These are phyloP conservation scores for Lepidium campestre DNA, from an alignment of 441 rosid species.

Conservation along the genomic window DNA sequence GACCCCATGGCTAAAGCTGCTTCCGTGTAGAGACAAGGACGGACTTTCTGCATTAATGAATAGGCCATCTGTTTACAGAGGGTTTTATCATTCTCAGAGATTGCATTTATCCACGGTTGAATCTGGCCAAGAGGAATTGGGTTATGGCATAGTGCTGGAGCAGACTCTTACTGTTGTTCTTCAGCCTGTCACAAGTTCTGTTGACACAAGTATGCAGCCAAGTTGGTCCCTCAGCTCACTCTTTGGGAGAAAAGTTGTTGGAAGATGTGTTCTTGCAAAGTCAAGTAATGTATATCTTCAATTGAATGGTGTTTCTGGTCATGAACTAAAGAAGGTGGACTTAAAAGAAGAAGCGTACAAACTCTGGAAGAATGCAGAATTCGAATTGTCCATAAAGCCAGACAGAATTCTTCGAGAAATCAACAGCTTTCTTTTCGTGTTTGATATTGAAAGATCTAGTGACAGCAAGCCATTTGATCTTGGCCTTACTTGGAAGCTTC, in stretches of 20 bases:
- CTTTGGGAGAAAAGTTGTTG: slow-evolving; percentile 66
- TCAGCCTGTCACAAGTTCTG: slow-evolving; percentile 46
- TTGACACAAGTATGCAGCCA: slow-evolving; percentile 46
- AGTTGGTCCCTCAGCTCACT: slow-evolving; percentile 83
- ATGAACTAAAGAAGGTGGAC: slow-evolving; percentile 30
- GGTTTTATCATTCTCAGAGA: slow-evolving; percentile 90
- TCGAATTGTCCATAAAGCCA: slow-evolving; percentile 61
- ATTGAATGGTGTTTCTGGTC: slow-evolving; percentile 47
- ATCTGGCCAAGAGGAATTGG: slow-evolving; percentile 29
- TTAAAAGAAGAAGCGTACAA: slow-evolving; percentile 26
- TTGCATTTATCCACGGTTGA: slow-evolving; percentile 49
- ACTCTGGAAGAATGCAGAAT: slow-evolving; percentile 31
- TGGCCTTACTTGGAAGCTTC: slow-evolving; percentile 68
- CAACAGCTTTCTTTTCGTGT: slow-evolving; percentile 44
- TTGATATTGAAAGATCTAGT: slow-evolving; percentile 48
- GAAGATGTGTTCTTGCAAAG: slow-evolving; percentile 69
- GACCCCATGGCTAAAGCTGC: slow-evolving; percentile 97
- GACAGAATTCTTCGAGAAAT: slow-evolving; percentile 57
- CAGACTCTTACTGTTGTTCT: slow-evolving; percentile 85
- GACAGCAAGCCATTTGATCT: slow-evolving; percentile 63
- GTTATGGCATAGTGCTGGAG: slow-evolving; percentile 57
- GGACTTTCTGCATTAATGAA: slow-evolving; percentile 77
- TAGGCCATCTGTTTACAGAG: slow-evolving; percentile 80
- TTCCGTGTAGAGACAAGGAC: slow-evolving; percentile 94
- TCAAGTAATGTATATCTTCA: slow-evolving; percentile 72